Base-by-base conservation (phyloP, 2,329 filamentous ascomycete species). In the Botryotinia calthae region DNA sequence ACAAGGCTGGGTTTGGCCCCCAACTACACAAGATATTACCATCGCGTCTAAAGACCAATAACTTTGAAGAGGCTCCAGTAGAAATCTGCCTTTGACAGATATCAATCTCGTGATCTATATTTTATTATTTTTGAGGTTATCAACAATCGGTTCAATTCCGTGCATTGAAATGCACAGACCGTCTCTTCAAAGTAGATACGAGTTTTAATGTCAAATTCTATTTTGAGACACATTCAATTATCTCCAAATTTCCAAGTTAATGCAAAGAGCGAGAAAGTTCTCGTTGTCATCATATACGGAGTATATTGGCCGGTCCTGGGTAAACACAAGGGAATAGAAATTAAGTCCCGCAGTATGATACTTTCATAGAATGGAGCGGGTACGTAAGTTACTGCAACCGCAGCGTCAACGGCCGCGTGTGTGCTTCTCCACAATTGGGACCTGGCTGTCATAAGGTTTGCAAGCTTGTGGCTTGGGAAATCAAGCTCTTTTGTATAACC, bases 401-500 rank as follows among this genome's bases (percentile, higher is more conserved):
- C 61, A 9, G 40, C n/a, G 40, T 64, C 61, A 64, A 46, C n/a
- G 40, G 40, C 61, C 61, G 61, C 61, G 61, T 64, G n/a, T 46
- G n/a, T 64, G 28, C 42, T 22, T 46, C 62, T 46, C 62, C 62
- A 64, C 62, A 46, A 31, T 46, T 25, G 40, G 18, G 12, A 46
- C 28, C 18, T 18, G 18, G 14, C 16, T 44, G 25, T 3, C 48
- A 28, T 22, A 64, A 46, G 10, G 18, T 46, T 64, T 10, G n/a
- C 18, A 22, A 20, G 42, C 16, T 64, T 22, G 40, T 46, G 28
- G 31, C 18, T 31, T 31, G 1, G 20, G n/a, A 22, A 22, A 10
- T 16, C 14, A 22, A 22, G 9, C 48, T 51, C 25, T n/a, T 51
- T n/a, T 16, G 46, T 63, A 64, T 64, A 64, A 31, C 9, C 42